Evolutionary conservation across 306 rosid species (phyloP), one percentile per base, ranked within the genome.

Genomic region (Trichosanthes truncata): DNA sequence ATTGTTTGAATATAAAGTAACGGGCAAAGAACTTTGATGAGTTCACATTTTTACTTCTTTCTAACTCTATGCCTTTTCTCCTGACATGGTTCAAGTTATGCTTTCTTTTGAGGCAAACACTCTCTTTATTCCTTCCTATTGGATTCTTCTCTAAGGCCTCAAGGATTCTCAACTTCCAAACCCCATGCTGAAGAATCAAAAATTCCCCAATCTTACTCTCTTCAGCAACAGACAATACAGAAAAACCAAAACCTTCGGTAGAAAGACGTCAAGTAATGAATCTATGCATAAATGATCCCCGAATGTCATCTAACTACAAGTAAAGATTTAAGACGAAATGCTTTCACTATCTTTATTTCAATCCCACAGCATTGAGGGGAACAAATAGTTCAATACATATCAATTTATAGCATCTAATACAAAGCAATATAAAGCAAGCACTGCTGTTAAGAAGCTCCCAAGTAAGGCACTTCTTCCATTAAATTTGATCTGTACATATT

Each of bases 51-150:
- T 84, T 80, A 81, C 73, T 65, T 65, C 48, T 86, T 82, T 66
- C 84, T 80, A 43, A 43, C 31, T 71, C 87, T 79, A 76, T 86
- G 88, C 89, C 80, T 88, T 88, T 84, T 84, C 69, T 67, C n/a
- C 43, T 15, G 80, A 63, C 87, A 77, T 74, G 80, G 82, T 85
- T 74, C 87, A 89, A 80, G 84, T 88, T 82, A 86, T 92, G 86
- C 97, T 87, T 89, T 88, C 96, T 83, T 87, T 67, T 61, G 80
- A 86, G 81, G 81, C 86, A 55, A 82, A 63, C 84, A 81, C 80
- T 83, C 83, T 82, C 80, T 79, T 77, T 83, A 88, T 89, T 90
- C 92, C 71, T 65, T 57, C 9, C 31, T 4, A 33, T 79, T 72
- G 9, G 13, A 31, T 21, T 59, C 77, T 57, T 75, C 79, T 75